Percentiles rank a stretch among this genome's conserved stretches.
Evolutionary conservation across 345 rosid species (phyloP).

Genomic region (Abelmoschus esculentus): DNA sequence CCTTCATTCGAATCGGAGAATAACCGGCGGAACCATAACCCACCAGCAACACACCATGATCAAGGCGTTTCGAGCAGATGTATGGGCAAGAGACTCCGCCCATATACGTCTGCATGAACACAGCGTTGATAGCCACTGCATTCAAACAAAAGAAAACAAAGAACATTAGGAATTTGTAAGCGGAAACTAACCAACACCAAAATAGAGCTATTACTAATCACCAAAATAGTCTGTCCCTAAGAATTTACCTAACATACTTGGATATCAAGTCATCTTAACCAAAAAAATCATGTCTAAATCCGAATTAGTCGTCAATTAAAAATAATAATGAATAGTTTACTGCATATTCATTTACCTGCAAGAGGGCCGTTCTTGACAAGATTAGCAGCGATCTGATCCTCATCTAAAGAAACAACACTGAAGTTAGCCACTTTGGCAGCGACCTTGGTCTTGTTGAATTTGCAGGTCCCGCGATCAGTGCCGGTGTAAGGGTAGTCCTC

Average conservation of each 20-base stretch:
- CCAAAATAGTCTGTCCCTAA: no score
- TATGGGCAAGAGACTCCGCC: slow-evolving; percentile 90
- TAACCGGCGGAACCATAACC: slow-evolving; percentile 82
- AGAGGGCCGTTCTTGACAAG: slow-evolving; percentile 86
- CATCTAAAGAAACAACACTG: slow-evolving; percentile 88
- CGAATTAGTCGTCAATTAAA: no score
- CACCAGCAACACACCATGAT: slow-evolving; percentile 81
- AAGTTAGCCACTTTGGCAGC: slow-evolving; percentile 85
- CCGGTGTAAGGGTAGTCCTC: slow-evolving; percentile 90
- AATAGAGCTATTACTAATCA: no score
- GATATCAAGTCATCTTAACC: no score
- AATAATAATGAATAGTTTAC: no score
- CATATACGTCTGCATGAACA: slow-evolving; percentile 84
- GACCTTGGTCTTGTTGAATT: slow-evolving; percentile 71
- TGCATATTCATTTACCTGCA: slow-evolving; percentile 38
- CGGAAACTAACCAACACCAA: no score
- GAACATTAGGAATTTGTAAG: no score
- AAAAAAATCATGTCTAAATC: no score
- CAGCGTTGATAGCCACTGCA: slow-evolving; percentile 81
- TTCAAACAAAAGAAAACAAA: background rate
- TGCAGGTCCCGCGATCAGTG: slow-evolving; percentile 54
- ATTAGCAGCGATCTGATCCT: slow-evolving; percentile 90
- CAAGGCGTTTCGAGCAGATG: slow-evolving; percentile 65
- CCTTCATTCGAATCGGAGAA: slow-evolving; percentile 74
- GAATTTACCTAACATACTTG: no score